phyloP scores from a whole-genome alignment of 352 stramenopile species.

The Pythium scleroteichum region DNA sequence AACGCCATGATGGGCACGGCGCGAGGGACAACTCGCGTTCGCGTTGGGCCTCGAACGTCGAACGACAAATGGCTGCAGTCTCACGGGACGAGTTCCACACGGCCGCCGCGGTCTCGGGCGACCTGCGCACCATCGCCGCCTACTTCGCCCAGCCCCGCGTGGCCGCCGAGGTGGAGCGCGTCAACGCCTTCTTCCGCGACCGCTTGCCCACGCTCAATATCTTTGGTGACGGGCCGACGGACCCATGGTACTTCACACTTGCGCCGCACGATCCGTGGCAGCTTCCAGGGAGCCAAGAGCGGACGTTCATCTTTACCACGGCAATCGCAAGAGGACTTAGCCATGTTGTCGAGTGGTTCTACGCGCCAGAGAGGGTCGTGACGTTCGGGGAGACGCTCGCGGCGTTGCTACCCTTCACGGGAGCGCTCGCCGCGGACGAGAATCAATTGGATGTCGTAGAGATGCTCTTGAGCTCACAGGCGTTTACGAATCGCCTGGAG shows the following conservation, averaged over 20 bases:
- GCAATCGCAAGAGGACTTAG: conserved; percentile 1
- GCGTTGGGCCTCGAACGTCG: neutral
- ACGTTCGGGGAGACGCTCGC: conserved; percentile 10
- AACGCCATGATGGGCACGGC: conserved; percentile 1
- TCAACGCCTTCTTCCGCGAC: conserved; percentile 16
- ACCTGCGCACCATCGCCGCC: conserved; percentile 1
- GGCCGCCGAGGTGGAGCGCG: conserved; percentile 4
- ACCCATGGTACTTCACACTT: conserved; percentile 19
- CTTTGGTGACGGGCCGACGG: neutral
- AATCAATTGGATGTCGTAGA: conserved; percentile 16
- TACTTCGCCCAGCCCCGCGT: conserved; percentile 18
- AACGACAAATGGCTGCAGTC: conserved; percentile 3
- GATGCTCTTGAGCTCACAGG: conserved; percentile 10
- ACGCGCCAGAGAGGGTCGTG: neutral
- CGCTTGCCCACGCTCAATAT: conserved; percentile 7
- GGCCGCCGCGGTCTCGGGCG: neutral
- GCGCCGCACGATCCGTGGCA: conserved; percentile 5
- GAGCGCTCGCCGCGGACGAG: conserved; percentile 9
- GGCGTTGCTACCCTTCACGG: conserved; percentile 13
- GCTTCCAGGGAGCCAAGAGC: neutral
- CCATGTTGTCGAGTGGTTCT: conserved; percentile 20
- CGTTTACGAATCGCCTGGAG: conserved; percentile 3
- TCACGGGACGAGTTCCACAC: conserved; percentile 13
- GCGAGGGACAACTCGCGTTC: neutral
- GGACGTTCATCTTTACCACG: conserved; percentile 10